These are phyloP conservation scores for Podaxis mareebaensis DNA, from an alignment of 768 basidiomycete genomes.

Conservation along the genomic window DNA sequence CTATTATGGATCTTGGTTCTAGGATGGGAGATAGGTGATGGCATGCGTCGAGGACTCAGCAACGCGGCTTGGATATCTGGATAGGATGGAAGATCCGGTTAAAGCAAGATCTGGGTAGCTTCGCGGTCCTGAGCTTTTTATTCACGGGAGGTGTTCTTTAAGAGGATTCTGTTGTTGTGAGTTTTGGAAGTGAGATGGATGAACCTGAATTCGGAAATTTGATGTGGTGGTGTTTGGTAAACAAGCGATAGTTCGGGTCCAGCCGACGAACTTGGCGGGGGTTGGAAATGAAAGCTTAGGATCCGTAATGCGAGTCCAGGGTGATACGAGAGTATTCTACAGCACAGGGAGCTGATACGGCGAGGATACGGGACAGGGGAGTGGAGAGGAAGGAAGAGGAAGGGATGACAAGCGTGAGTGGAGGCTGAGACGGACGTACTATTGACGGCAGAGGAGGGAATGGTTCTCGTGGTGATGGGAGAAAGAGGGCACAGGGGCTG, in stretches of 20 bases:
- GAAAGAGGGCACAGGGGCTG: conserved; percentile 15
- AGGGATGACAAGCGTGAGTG: conserved; percentile 17
- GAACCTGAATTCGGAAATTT: conserved; percentile 8
- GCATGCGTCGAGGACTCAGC: background rate
- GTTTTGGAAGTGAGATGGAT: conserved; percentile 4
- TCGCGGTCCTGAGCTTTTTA: conserved; percentile 1
- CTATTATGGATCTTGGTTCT: background rate
- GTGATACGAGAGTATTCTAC: background rate
- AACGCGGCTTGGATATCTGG: background rate
- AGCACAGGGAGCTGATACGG: background rate
- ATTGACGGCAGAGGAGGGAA: conserved; percentile 17
- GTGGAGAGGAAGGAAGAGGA: background rate
- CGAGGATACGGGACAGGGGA: too few species aligned
- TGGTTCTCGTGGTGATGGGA: conserved; percentile 18
- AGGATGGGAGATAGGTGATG: background rate
- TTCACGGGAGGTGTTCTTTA: conserved; percentile 3
- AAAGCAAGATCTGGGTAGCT: background rate
- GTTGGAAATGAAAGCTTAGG: conserved; percentile 4
- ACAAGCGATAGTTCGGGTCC: conserved; percentile 4
- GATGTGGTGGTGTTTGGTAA: conserved; percentile 9
- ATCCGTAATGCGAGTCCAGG: background rate
- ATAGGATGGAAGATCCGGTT: background rate
- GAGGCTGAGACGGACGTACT: conserved; percentile 6
- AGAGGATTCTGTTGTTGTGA: background rate
- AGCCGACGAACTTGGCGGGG: conserved; percentile 6